Evolutionary conservation across 768 basidiomycete species (phyloP), one percentile per base, ranked within the genome.

Genomic region (Termitomyces sp.): DNA sequence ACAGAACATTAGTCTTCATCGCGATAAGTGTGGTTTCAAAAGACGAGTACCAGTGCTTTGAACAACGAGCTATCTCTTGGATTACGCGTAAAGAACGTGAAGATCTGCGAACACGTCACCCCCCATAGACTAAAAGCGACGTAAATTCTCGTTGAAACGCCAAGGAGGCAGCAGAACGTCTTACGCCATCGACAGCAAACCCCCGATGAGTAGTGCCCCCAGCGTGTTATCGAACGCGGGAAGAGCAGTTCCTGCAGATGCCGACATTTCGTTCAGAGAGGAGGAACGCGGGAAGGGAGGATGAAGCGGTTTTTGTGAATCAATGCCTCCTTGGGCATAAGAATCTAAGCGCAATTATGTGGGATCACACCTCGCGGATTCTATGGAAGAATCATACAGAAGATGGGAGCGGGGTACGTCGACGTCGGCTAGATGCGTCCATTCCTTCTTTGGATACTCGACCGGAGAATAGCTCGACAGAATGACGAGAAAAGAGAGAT

Each of bases 161-260:
- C 35, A 32, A 39, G 16, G 12, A 38, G 20, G n/a, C 32, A 58
- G 15, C 1, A 1, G 45, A 48, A 45, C 36, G 60, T 71, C 82
- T 59, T 66, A 86, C 86, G 80, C 79, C 69, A 82, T 77, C 15
- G 83, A 81, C 32, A 80, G 64, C 54, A 87, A 73, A 5, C 82
- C 81, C 6, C 85, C 85, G 4, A 86, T 59, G 24, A 87, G 73
- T 40, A 86, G 69, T 32, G 86, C 79, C 8, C 86, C 87, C 2
- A 88, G 74, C 0, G 81, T 85, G 58, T 80, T 79, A 63, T 81
- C 78, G 42, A 83, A 77, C 33, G 68, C 71, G 16, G 73, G 72
- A 22, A 70, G 32, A 13, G 59, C 48, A n/a, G 42, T 20, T 15
- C 22, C 40, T 33, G 60, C 53, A 42, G 67, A 35, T 33, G 32